Base-by-base conservation (phyloP, 345 rosid genomes). In the Euphorbia peplus region DNA sequence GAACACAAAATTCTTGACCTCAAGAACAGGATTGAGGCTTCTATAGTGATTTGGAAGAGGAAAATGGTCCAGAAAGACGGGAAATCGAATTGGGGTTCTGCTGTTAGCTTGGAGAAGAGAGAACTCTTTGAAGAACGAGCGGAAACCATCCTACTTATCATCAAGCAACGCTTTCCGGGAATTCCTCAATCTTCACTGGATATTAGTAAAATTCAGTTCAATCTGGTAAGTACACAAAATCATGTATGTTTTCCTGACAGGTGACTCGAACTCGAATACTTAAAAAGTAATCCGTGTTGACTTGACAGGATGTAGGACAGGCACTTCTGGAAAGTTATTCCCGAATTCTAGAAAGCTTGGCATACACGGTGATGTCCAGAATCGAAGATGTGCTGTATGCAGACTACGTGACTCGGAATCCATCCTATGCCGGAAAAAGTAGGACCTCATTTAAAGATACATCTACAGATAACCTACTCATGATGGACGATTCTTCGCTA, bases 41-140 rank as follows among this genome's bases (percentile, higher is more conserved):
- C 98, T 0, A 82, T 92, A 53, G 86, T 92, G 58, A 92, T 92
- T 70, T 92, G 98, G 98, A 85, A 72, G 73, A 81, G 96, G 74
- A 92, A 92, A 70, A 92, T 90, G 98, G 83, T 74, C 61, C 88
- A 83, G 59, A 92, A 90, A 59, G 98, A 92, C 42, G 73, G 82
- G 48, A 92, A 92, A 60, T 87, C 98, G n/a, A 25, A 85, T 51
- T 92, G 98, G 98, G 83, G 93, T 29, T 89, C 96, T 14, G 87
- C 87, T 19, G 88, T 92, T 14, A 92, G 98, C 78, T 57, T 82
- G 59, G 96, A 92, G 83, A 92, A 90, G 75, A 85, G 98, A 76
- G 98, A 92, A 75, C 84, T 81, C 19, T 92, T 92, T 58, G 98
- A 90, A 81, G 98, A 90, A 69, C 76, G 98, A 85, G 96, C 96